Conservation (phyloP, 257 asterid genomes). For the Salvia miltiorrhiza region DNA sequence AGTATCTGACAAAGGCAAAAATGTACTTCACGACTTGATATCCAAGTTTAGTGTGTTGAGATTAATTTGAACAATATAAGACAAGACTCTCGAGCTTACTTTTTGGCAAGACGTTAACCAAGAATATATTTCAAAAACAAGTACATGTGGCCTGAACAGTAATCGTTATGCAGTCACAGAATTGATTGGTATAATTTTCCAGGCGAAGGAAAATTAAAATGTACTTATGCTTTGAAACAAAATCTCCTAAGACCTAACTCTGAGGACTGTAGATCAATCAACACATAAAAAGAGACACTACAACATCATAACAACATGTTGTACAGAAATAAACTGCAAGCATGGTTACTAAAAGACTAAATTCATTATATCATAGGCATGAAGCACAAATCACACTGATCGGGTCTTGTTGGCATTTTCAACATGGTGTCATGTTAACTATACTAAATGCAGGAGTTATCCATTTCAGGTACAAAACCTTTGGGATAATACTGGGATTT, state of each 20-base stretch:
- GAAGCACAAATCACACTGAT: not conserved
- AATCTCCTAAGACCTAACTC: not conserved
- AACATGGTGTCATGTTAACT: not conserved
- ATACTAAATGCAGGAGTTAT: not conserved
- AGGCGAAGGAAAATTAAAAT: not conserved
- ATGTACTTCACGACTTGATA: not conserved
- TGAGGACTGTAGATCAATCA: slow-evolving; percentile 3
- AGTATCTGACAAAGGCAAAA: not conserved
- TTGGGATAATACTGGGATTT: not conserved
- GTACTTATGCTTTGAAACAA: not conserved
- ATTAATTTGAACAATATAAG: not conserved
- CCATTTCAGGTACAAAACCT: not conserved
- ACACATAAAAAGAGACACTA: not conserved
- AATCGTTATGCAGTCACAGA: not conserved
- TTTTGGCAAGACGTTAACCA: not conserved
- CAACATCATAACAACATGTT: not conserved
- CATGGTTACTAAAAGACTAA: not conserved
- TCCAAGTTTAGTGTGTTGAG: not conserved
- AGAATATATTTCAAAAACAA: not conserved
- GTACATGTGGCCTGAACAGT: not conserved
- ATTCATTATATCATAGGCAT: not conserved
- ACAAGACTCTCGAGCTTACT: not conserved
- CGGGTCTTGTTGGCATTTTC: not conserved
- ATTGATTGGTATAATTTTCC: not conserved
- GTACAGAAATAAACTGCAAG: not conserved